A percentile compares a stretch with the other conserved stretches of the same genome.
phyloP scores from a whole-genome alignment of 2,329 filamentous ascomycete species.

The Talaromyces sp. region DNA sequence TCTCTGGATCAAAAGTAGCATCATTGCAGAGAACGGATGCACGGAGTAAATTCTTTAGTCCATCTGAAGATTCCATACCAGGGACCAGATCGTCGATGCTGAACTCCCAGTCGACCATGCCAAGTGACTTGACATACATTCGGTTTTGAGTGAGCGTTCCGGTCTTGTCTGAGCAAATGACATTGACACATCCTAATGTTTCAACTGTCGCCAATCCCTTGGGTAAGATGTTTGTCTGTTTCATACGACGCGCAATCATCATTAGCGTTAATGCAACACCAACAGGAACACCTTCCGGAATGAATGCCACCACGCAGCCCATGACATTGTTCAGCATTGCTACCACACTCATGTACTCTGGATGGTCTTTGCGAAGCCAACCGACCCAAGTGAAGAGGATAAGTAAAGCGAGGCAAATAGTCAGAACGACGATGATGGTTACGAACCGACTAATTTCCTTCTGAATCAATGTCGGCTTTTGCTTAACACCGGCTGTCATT shows the following conservation, averaged over 20 bases:
- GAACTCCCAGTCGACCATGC: slow-evolving; percentile 29
- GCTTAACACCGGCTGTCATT: slow-evolving; percentile 71
- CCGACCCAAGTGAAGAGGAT: slow-evolving; percentile 61
- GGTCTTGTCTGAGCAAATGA: slow-evolving; percentile 79
- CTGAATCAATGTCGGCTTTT: slow-evolving; percentile 69
- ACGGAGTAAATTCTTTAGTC: slow-evolving; percentile 62
- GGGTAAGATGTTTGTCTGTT: slow-evolving; percentile 73
- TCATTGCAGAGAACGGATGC: slow-evolving; percentile 73
- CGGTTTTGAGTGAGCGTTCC: slow-evolving; percentile 65
- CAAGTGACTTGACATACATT: slow-evolving; percentile 61
- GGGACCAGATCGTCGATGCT: slow-evolving; percentile 20
- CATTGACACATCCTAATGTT: slow-evolving; percentile 72
- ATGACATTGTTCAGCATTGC: slow-evolving; percentile 74
- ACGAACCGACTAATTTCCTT: slow-evolving; percentile 75
- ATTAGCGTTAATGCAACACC: slow-evolving; percentile 72
- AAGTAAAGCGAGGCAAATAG: slow-evolving; percentile 61
- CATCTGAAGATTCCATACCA: slow-evolving; percentile 31
- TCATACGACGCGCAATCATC: slow-evolving; percentile 76
- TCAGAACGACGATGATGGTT: slow-evolving; percentile 68
- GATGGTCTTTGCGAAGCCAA: slow-evolving; percentile 68
- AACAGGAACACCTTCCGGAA: slow-evolving; percentile 75
- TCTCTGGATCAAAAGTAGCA: slow-evolving; percentile 71
- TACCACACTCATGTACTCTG: slow-evolving; percentile 71
- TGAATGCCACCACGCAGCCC: slow-evolving; percentile 73
- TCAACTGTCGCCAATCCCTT: slow-evolving; percentile 80